These are phyloP conservation scores for Globisporangium sylvaticum DNA, from an alignment of 352 stramenopile genomes.

Conservation along the genomic window DNA sequence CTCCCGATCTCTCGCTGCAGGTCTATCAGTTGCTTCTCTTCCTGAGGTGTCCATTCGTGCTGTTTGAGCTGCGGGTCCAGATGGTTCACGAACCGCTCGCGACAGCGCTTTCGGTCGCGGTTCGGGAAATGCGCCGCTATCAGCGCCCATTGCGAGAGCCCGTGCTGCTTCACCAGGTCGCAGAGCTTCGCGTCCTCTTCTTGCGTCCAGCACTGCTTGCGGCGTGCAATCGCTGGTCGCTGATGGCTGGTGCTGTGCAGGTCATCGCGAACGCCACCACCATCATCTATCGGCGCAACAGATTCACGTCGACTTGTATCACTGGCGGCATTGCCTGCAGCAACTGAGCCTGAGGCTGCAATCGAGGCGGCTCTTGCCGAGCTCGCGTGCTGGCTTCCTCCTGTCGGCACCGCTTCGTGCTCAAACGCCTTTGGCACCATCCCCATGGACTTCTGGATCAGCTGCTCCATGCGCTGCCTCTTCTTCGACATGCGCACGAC, in stretches of 20 bases:
- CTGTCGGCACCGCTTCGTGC: neutral
- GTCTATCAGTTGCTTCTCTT: slow-evolving; percentile 38
- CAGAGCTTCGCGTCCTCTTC: slow-evolving; percentile 44
- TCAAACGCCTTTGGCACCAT: slow-evolving; percentile 21
- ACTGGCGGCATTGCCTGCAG: no score
- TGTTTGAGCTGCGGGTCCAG: slow-evolving; percentile 33
- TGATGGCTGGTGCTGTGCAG: neutral
- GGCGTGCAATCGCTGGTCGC: neutral
- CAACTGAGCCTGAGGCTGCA: neutral
- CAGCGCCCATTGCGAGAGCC: slow-evolving; percentile 29
- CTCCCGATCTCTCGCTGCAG: slow-evolving; percentile 27
- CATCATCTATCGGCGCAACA: neutral
- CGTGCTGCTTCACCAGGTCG: slow-evolving; percentile 34
- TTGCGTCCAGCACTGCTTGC: slow-evolving; percentile 33
- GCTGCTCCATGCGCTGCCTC: slow-evolving; percentile 45
- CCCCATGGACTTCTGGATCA: slow-evolving; percentile 45
- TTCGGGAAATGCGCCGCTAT: slow-evolving; percentile 37
- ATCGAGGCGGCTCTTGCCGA: neutral
- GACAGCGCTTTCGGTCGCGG: slow-evolving; percentile 61
- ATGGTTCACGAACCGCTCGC: slow-evolving; percentile 75
- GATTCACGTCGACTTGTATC: neutral
- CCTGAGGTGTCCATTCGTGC: slow-evolving; percentile 32
- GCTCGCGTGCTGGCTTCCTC: neutral
- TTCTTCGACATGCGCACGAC: slow-evolving; percentile 27
- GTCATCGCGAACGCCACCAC: neutral